Conservation (phyloP, 495 filamentous ascomycete genomes). For the Daldinia caldariorum region DNA sequence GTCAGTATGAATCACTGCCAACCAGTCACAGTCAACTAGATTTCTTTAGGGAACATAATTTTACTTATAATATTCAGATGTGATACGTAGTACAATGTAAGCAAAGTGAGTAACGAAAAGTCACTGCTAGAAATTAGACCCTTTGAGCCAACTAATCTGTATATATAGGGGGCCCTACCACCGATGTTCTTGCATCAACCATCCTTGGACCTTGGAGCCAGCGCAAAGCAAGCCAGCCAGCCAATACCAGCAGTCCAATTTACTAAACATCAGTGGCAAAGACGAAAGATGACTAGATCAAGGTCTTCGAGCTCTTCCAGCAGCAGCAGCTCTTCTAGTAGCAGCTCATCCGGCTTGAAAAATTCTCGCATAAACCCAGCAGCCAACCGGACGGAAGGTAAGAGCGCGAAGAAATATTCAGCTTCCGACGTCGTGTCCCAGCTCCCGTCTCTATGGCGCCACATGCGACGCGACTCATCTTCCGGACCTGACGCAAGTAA, state of each 20-base stretch:
- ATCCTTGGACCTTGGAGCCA: background rate
- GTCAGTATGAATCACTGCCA: too few species aligned
- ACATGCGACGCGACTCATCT: constrained; percentile 1
- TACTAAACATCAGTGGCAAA: background rate
- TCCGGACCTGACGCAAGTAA: background rate
- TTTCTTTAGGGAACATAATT: too few species aligned
- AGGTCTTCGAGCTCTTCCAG: constrained; percentile 24
- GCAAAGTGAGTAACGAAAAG: too few species aligned
- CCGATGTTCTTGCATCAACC: background rate
- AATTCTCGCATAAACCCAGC: background rate
- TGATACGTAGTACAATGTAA: too few species aligned
- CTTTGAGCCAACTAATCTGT: background rate
- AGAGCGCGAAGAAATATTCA: background rate
- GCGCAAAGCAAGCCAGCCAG: background rate
- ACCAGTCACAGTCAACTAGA: too few species aligned
- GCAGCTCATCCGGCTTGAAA: constrained; percentile 9
- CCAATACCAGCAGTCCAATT: background rate
- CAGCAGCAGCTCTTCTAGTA: constrained; percentile 19
- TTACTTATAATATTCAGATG: too few species aligned
- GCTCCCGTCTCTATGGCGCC: constrained; percentile 3
- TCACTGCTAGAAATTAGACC: background rate
- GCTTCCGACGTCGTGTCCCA: background rate
- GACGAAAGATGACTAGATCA: constrained; percentile 13
- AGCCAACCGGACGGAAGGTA: background rate
- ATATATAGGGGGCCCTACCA: background rate